A percentile compares a stretch with the other conserved stretches of the same genome.
phyloP scores from a whole-genome alignment of 768 basidiomycete species.

The Tulasnella sp. region DNA sequence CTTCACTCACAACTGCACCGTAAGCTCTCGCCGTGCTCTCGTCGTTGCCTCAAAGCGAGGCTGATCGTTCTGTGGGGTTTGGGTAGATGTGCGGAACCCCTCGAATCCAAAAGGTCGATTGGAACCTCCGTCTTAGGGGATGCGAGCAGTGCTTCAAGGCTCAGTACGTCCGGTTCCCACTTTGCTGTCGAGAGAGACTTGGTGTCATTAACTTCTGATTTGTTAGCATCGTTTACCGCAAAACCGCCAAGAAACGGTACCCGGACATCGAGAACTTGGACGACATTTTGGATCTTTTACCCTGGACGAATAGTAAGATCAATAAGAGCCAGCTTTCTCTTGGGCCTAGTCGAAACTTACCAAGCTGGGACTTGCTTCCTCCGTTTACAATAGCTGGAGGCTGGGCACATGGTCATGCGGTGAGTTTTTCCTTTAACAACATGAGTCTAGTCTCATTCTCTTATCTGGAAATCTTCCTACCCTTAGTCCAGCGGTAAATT shows the following conservation, averaged over 20 bases:
- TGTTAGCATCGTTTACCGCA: not conserved
- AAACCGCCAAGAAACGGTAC: not conserved
- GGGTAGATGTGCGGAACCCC: not conserved
- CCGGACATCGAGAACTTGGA: not conserved
- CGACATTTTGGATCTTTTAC: not conserved
- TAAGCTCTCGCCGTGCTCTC: not conserved
- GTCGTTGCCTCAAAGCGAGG: not conserved
- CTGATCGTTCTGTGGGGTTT: not conserved
- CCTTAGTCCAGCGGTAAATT: not conserved
- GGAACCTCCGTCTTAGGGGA: not conserved
- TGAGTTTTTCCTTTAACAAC: too few species aligned
- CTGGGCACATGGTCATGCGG: not conserved
- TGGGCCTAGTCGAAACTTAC: not conserved
- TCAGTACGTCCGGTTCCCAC: too few species aligned
- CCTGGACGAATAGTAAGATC: not conserved
- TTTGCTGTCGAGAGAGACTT: too few species aligned
- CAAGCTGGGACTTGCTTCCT: not conserved
- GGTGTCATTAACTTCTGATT: too few species aligned
- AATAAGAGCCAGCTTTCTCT: not conserved
- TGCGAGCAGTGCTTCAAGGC: not conserved
- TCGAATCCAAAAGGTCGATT: not conserved
- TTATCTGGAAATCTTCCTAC: not conserved
- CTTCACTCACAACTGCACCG: not conserved
- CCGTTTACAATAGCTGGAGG: not conserved
- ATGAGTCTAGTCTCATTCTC: too few species aligned